Percentiles rank a stretch among this genome's conserved stretches.
These are phyloP conservation scores for Dichotomocladium elegans DNA, from an alignment of 371 early-diverging fungal species.

Conservation along the genomic window DNA sequence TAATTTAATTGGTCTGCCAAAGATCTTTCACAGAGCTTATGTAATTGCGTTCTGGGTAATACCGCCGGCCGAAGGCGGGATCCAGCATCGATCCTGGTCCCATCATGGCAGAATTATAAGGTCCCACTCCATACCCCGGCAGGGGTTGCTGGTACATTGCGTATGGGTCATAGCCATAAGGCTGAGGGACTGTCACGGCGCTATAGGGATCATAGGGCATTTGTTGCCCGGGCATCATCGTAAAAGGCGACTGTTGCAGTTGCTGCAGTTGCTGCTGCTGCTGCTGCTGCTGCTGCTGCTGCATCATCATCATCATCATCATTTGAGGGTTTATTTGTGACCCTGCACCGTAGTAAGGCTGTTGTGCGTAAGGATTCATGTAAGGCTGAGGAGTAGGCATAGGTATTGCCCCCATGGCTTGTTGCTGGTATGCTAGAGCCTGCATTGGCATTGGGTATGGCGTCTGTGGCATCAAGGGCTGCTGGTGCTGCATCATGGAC, in stretches of 20 bases:
- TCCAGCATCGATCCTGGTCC: slow-evolving; percentile 9
- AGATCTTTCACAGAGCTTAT: slow-evolving; percentile 13
- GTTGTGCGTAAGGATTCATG: slow-evolving; percentile 3
- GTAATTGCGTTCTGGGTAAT: slow-evolving; percentile 11
- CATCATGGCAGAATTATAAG: slow-evolving; percentile 6
- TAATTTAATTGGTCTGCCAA: slow-evolving; percentile 14
- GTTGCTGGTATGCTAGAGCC: too few species aligned
- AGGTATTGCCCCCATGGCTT: slow-evolving; percentile 9
- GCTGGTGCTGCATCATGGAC: slow-evolving; percentile 8
- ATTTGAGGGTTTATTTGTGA: too few species aligned
- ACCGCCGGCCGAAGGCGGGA: background rate
- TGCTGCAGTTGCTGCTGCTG: too few species aligned
- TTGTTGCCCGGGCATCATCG: slow-evolving; percentile 16
- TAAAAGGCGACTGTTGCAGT: background rate
- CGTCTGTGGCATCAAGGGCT: slow-evolving; percentile 7
- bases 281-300: background rate
- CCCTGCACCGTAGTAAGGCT: background rate
- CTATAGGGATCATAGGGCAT: slow-evolving; percentile 5
- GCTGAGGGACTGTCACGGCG: background rate
- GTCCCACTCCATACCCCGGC: slow-evolving; percentile 10
- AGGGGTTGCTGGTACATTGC: slow-evolving; percentile 5
- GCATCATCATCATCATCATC: slow-evolving; percentile 15
- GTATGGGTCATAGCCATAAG: slow-evolving; percentile 9
- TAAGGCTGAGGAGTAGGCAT: background rate
- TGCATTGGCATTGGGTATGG: background rate